phyloP scores from a whole-genome alignment of 2,329 filamentous ascomycete genomes.

The Colletotrichum sp. region DNA sequence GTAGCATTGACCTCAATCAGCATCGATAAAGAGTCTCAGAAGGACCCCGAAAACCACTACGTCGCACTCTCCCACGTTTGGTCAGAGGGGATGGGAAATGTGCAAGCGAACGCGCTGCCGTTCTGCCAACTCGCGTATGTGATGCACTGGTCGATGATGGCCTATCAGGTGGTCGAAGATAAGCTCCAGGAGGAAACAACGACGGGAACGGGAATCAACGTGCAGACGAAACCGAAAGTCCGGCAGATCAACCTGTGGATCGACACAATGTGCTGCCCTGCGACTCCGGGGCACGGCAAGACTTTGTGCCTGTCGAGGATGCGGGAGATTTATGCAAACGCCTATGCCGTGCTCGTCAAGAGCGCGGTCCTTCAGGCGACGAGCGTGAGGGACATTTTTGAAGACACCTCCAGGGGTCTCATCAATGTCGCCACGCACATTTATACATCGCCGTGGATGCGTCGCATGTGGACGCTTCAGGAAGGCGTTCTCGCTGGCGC shows the following conservation, averaged over 20 bases:
- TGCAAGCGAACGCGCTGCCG: background rate
- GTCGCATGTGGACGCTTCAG: conserved; percentile 14
- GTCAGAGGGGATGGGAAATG: background rate
- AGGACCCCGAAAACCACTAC: background rate
- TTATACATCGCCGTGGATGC: conserved; percentile 5
- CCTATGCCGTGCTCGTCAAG: conserved; percentile 1
- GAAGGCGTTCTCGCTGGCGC: conserved; percentile 8
- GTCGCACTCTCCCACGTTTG: conserved; percentile 7
- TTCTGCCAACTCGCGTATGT: conserved; percentile 1
- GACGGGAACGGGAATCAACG: background rate
- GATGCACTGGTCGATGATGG: background rate
- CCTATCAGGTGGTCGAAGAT: background rate
- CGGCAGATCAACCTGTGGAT: background rate
- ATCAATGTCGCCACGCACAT: background rate
- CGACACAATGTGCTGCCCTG: background rate
- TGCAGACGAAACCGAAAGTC: background rate
- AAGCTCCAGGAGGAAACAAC: background rate
- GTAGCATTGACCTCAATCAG: background rate
- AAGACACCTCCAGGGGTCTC: background rate
- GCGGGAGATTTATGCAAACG: conserved; percentile 8
- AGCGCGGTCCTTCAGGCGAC: background rate
- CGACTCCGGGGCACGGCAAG: background rate
- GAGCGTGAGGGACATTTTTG: background rate
- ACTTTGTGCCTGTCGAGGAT: background rate
- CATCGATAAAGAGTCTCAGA: background rate